Base-by-base conservation (phyloP, 1,284 basidiomycete species). In the Phaffia rhodozyma region DNA sequence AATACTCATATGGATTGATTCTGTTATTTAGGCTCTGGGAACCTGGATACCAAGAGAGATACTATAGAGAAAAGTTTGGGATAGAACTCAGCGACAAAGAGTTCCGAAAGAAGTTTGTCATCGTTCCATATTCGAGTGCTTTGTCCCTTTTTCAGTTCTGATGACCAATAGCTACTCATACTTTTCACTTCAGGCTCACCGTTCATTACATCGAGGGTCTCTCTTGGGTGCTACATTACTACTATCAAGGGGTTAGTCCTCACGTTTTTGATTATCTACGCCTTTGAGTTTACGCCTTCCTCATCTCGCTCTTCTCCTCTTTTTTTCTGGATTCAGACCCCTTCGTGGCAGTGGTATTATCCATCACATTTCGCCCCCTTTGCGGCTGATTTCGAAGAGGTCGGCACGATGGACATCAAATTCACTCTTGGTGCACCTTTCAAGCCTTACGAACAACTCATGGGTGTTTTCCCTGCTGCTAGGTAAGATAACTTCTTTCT, bases 341-440 rank as follows among this genome's bases (percentile, higher is more conserved):
- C 94, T 4, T 94, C 92, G 1, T 99, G 96, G 96, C 86, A 92
- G 71, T 99, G 96, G 96, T 99, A 87, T 77, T 98, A 97, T 74
- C 96, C 96, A 0, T 96, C 89, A 73, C 94, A 99, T 76, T 98
- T 94, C 74, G 91, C 96, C 5, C 96, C 96, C 0, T 99, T 98
- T 74, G 96, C 96, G 6, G 86, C 87, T 66, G 96, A 99, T 75
- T 97, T 98, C 71, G 82, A 83, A 63, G 85, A 91, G 59, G 78
- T 97, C 48, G 82, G 81, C 52, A 79, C 84, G 68, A 84, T 94
- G 82, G 79, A 91, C 56, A 86, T 98, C 73, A 77, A 80, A 38
- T 92, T 93, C 69, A 80, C 83, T 6, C 72, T 84, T 29, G 91
- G 92, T 11, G 79, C 84, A 66, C 96, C 94, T 1, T 98, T 97